Evolutionary conservation across 1,139 yeast species (phyloP), one percentile per base, ranked within the genome.

Genomic region (Yamadazyma diddensiae): DNA sequence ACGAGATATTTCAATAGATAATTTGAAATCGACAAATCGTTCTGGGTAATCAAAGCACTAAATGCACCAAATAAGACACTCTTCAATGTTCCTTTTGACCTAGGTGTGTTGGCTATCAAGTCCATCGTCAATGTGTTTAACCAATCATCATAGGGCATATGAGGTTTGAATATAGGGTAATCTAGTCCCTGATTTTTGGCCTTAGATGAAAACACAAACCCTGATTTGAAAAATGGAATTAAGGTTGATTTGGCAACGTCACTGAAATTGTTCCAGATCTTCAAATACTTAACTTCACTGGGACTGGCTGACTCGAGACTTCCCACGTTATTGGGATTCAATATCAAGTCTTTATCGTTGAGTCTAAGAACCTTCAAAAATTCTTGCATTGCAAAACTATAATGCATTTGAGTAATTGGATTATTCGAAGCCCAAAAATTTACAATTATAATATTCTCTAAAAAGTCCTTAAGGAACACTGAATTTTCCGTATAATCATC

Each of bases 301-400:
- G 15, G 11, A 12, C 70, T 64, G 38, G 62, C 55, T 4, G 59
- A 51, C 31, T 66, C 73, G n/a, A 35, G 21, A 14, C 24, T 26
- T 12, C 11, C 6, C 15, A 25, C 16, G 16, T 9, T 8, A 5
- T 28, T 20, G 16, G 16, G 15, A 19, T 19, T 24, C 22, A 30
- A 21, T 6, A 21, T 15, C 17, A 29, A 24, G n/a, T 26, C 26
- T 19, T 13, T 21, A 7, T 35, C 31, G 16, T 31, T 27, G 21
- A 85, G 58, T 2, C 76, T 78, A 52, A 92, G 71, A 9, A 80
- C 73, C 39, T 78, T 77, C 33, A 92, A 58, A 30, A 83, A 80
- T 43, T 86, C 94, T 52, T 94, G 99, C 74, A 94, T 86, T 0
- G 94, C 86, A 56, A 76, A 84, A 0, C 97, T 96, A 21, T 90